phyloP scores from a whole-genome alignment of 2,329 filamentous ascomycete genomes.

The Ceratocystis colombiana region DNA sequence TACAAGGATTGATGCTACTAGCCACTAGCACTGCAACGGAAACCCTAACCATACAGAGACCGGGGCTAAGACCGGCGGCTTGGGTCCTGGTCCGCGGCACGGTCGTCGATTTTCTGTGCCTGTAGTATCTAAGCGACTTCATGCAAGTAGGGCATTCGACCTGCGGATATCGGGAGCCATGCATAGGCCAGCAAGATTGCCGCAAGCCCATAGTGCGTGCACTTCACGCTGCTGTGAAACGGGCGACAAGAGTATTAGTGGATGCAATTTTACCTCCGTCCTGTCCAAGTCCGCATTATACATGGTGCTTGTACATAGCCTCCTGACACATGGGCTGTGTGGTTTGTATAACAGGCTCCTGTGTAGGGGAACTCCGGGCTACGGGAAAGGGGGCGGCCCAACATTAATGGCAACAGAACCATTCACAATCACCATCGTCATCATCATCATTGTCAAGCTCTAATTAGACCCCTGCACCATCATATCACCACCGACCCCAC shows the following conservation, averaged over 20 bases:
- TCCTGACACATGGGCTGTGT: not conserved
- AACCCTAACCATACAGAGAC: not conserved
- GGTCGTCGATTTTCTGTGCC: not conserved
- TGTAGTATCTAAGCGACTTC: no score
- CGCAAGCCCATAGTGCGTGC: not conserved
- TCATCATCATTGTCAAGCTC: not conserved
- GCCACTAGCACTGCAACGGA: not conserved
- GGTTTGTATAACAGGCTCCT: not conserved
- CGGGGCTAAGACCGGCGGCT: not conserved
- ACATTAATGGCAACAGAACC: not conserved
- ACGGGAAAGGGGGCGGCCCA: not conserved
- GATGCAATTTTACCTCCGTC: not conserved
- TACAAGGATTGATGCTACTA: not conserved
- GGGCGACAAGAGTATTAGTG: not conserved
- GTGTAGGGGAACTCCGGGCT: not conserved
- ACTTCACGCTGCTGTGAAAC: not conserved
- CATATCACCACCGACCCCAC: not conserved
- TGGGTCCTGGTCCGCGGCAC: not conserved
- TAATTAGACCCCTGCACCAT: constrained; percentile 4
- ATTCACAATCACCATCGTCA: not conserved
- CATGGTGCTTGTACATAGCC: not conserved
- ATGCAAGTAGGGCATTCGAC: no score
- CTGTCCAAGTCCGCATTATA: not conserved
- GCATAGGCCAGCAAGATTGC: not conserved
- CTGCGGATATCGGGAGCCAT: not conserved